Evolutionary conservation across 1,284 basidiomycete species (phyloP).

Genomic region (Malassezia equina): DNA sequence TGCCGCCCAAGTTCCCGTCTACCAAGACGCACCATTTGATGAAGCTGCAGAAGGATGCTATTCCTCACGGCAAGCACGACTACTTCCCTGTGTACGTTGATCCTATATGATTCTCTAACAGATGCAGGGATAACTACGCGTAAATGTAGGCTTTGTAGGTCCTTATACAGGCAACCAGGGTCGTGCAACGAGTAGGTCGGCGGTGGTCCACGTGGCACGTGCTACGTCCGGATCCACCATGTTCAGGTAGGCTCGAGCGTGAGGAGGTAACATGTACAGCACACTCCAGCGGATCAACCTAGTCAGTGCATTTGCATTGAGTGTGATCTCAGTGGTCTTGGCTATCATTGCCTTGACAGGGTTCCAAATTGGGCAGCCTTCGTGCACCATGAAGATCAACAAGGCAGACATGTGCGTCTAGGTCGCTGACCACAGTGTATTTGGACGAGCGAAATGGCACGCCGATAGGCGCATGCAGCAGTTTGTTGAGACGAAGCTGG

Average conservation of each 20-base stretch:
- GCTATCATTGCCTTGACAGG: conserved; percentile 37
- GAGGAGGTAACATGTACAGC: conserved; percentile 15
- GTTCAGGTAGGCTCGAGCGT: conserved; percentile 5
- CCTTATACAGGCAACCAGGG: not conserved
- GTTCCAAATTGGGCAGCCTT: conserved; percentile 43
- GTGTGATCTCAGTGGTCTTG: conserved; percentile 56
- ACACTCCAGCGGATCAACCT: conserved; percentile 62
- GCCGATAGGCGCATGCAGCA: conserved; percentile 34
- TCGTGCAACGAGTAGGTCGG: not conserved
- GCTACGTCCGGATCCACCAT: conserved; percentile 6
- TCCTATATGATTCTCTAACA: not conserved
- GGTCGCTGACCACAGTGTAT: conserved; percentile 13
- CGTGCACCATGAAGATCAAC: conserved; percentile 56
- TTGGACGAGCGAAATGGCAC: conserved; percentile 26
- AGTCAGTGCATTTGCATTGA: conserved; percentile 57
- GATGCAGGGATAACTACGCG: conserved; percentile 26
- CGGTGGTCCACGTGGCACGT: not conserved
- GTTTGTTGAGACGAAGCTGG: conserved; percentile 26
- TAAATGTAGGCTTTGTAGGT: conserved; percentile 1
- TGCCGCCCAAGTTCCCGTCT: conserved; percentile 44
- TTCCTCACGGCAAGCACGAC: conserved; percentile 38
- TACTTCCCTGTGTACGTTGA: conserved; percentile 41
- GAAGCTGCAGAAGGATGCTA: conserved; percentile 41
- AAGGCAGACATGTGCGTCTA: conserved; percentile 57
- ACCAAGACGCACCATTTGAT: conserved; percentile 39